Conservation (phyloP, 306 rosid genomes). For the Sesbania bispinosa region DNA sequence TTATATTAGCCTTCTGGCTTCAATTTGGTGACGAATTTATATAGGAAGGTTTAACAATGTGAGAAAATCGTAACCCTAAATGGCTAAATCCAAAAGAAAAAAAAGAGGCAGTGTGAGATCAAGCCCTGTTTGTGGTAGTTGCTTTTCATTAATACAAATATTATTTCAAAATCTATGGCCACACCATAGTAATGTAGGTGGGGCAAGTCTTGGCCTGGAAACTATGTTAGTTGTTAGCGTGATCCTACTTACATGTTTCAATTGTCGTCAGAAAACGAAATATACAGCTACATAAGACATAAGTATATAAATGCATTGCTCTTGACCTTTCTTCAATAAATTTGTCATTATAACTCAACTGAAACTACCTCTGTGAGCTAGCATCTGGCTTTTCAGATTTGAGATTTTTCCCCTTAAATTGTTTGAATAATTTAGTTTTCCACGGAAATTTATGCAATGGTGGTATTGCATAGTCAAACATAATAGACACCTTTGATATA, state of each 20-base stretch:
- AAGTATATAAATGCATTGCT: background rate
- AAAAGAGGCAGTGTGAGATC: background rate
- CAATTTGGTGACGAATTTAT: too few species aligned
- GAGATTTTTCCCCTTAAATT: background rate
- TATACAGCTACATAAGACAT: background rate
- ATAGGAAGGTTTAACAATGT: background rate
- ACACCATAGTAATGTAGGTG: constrained; percentile 3
- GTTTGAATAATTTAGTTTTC: background rate
- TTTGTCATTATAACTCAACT: background rate
- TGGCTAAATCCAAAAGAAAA: background rate
- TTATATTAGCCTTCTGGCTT: too few species aligned
- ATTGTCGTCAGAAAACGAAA: background rate
- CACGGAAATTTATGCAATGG: background rate
- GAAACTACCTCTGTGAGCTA: background rate
- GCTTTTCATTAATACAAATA: background rate
- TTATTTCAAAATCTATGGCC: background rate
- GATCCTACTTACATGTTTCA: background rate
- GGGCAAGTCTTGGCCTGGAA: background rate
- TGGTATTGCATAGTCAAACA: background rate
- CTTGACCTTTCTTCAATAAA: background rate
- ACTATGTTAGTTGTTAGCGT: background rate
- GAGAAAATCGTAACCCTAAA: background rate
- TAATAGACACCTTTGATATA: background rate
- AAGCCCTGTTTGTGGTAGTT: background rate
- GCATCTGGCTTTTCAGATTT: too few species aligned